These are phyloP conservation scores for Truncatella angustata DNA, from an alignment of 2,329 filamentous ascomycete species.

Conservation along the genomic window DNA sequence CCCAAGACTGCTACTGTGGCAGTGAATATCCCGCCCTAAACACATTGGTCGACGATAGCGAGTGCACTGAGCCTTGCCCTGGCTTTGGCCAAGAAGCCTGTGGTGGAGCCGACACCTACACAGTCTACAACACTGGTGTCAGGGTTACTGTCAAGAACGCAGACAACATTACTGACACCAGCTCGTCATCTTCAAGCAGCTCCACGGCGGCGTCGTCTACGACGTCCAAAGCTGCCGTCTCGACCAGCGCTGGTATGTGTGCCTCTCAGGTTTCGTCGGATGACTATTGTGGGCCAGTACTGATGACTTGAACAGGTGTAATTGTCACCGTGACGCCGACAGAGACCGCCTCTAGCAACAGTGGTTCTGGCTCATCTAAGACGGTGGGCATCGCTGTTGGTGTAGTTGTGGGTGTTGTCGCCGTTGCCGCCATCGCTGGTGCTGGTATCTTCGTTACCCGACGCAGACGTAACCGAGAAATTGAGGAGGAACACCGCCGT, in stretches of 20 bases:
- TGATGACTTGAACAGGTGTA: conserved; percentile 5
- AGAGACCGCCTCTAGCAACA: conserved; percentile 22
- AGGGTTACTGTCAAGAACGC: conserved; percentile 36
- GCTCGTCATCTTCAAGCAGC: conserved; percentile 23
- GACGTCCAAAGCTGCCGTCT: conserved; percentile 17
- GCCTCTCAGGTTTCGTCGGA: background rate
- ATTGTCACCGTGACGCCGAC: conserved; percentile 19
- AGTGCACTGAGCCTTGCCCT: conserved; percentile 66
- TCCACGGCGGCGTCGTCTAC: conserved; percentile 13
- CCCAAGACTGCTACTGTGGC: conserved; percentile 71
- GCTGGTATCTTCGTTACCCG: conserved; percentile 74
- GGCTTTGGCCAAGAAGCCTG: conserved; percentile 64
- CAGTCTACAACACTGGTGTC: conserved; percentile 51
- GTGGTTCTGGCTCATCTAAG: conserved; percentile 50
- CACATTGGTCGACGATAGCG: conserved; percentile 50
- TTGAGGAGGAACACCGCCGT: conserved; percentile 81
- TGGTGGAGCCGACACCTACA: conserved; percentile 43
- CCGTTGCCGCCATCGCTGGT: conserved; percentile 61
- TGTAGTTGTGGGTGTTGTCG: conserved; percentile 80
- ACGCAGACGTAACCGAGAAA: conserved; percentile 70
- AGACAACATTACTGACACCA: conserved; percentile 25
- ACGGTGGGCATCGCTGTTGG: conserved; percentile 85
- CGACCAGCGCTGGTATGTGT: conserved; percentile 8
- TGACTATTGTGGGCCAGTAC: too few relatives aligned
- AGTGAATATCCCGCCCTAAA: conserved; percentile 60